Conservation (phyloP, 805 yeast genomes). For the Candida khao-thaluensis region DNA sequence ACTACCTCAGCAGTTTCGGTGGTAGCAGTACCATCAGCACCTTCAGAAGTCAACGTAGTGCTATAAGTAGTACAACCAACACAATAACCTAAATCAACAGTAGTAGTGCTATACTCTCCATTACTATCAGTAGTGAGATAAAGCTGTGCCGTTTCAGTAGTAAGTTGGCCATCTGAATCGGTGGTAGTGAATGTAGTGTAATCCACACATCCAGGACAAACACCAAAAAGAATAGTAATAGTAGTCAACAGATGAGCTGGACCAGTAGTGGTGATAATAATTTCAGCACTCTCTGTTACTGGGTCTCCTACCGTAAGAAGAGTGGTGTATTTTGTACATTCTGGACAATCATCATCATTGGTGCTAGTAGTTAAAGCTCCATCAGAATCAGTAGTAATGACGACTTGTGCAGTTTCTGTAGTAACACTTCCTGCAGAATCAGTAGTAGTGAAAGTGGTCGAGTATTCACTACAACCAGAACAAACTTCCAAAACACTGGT, state of each 20-base stretch:
- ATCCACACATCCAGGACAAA: conserved; percentile 11
- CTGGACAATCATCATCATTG: conserved; percentile 7
- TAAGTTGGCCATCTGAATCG: no score
- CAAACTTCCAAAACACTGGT: conserved; percentile 9
- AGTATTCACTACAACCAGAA: conserved; percentile 17
- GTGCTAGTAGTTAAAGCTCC: conserved; percentile 16
- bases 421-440: conserved; percentile 4
- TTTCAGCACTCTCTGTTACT: no score
- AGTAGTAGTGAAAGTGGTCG: conserved; percentile 13
- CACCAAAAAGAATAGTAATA: no score
- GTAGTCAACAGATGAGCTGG: no score
- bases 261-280: no score
- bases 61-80: conserved; percentile 14
- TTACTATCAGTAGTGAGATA: no score
- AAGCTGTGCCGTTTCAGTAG: no score
- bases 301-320: no score
- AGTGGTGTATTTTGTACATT: no score
- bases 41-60: conserved; percentile 15
- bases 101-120: no score
- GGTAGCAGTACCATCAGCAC: no score
- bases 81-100: no score
- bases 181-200: conserved; percentile 17
- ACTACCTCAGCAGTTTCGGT: conserved; percentile 13
- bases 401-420: conserved; percentile 13
- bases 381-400: conserved; percentile 13